Percentiles rank a stretch among this genome's conserved stretches.
Evolutionary conservation across 768 basidiomycete genomes (phyloP).

Genomic region (Lanmaoa rubissima): DNA sequence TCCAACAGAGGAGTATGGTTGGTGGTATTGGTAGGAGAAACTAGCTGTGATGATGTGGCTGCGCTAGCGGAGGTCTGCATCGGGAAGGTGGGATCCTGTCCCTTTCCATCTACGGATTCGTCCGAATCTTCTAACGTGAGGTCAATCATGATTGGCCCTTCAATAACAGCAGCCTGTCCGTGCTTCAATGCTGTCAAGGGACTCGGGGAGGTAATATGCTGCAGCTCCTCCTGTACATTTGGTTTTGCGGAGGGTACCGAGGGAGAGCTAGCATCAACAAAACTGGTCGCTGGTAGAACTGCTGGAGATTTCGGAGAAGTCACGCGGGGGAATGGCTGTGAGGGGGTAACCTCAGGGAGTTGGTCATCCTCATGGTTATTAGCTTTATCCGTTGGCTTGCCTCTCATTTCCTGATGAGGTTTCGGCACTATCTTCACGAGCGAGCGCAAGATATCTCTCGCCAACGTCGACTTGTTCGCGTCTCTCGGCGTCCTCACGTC

Average conservation of each 20-base stretch:
- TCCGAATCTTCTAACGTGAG: slow-evolving; percentile 27
- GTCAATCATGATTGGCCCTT: slow-evolving; percentile 27
- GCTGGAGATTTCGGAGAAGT: background rate
- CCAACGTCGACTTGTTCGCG: slow-evolving; percentile 51
- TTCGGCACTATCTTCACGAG: slow-evolving; percentile 34
- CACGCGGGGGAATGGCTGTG: background rate
- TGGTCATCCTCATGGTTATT: background rate
- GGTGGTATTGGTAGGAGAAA: slow-evolving; percentile 9
- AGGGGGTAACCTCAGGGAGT: background rate
- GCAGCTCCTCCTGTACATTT: background rate
- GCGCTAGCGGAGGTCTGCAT: slow-evolving; percentile 4
- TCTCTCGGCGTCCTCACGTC: slow-evolving; percentile 33
- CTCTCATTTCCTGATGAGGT: slow-evolving; percentile 5
- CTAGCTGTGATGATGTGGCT: slow-evolving; percentile 5
- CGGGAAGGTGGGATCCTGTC: slow-evolving; percentile 8
- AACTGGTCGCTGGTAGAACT: background rate
- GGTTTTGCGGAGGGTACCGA: background rate
- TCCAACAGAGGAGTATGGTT: slow-evolving; percentile 20
- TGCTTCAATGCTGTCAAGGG: background rate
- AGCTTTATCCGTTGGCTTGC: background rate
- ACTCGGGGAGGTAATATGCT: background rate
- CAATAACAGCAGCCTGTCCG: background rate
- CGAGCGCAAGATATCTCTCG: slow-evolving; percentile 55
- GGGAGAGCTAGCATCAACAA: background rate
- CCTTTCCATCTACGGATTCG: slow-evolving; percentile 15